Evolutionary conservation across 305 asterid species (phyloP).

Genomic region (Fraxinus sp.): DNA sequence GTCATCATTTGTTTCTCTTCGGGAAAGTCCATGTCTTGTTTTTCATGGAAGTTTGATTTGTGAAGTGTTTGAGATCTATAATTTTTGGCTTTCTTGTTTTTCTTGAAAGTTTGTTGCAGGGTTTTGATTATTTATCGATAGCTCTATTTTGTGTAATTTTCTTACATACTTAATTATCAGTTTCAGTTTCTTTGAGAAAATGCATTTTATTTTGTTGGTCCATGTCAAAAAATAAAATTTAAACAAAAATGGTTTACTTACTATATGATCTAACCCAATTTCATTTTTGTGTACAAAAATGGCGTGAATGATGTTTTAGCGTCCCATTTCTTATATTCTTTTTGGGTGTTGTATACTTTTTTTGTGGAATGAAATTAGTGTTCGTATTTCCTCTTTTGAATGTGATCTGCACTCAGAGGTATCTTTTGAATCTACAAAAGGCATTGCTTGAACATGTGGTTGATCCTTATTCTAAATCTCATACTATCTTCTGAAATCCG

Average conservation of each 20-base stretch:
- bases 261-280: slow-evolving; percentile 22
- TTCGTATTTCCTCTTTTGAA: slow-evolving; percentile 20
- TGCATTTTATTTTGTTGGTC: not conserved
- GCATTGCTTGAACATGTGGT: slow-evolving; percentile 11
- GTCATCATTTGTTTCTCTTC: slow-evolving; percentile 18
- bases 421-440: slow-evolving; percentile 14
- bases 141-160: slow-evolving; percentile 10
- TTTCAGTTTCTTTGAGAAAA: not conserved
- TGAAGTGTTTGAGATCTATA: slow-evolving; percentile 29
- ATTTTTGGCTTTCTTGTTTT: not conserved
- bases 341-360: slow-evolving; percentile 16
- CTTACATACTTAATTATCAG: slow-evolving; percentile 29
- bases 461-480: slow-evolving; percentile 14
- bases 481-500: not conserved
- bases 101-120: not conserved
- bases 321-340: slow-evolving; percentile 9
- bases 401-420: slow-evolving; percentile 23
- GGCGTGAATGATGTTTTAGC: slow-evolving; percentile 13
- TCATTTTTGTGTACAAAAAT: slow-evolving; percentile 13
- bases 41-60: not conserved
- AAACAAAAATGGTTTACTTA: slow-evolving; percentile 13
- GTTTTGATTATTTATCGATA: not conserved
- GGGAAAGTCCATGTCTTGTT: not conserved
- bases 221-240: slow-evolving; percentile 3
- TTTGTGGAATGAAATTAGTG: slow-evolving; percentile 21